These are phyloP conservation scores for Ophiognomonia clavigignenti-juglandacearum DNA, from an alignment of 2,329 filamentous ascomycete genomes.

Conservation along the genomic window DNA sequence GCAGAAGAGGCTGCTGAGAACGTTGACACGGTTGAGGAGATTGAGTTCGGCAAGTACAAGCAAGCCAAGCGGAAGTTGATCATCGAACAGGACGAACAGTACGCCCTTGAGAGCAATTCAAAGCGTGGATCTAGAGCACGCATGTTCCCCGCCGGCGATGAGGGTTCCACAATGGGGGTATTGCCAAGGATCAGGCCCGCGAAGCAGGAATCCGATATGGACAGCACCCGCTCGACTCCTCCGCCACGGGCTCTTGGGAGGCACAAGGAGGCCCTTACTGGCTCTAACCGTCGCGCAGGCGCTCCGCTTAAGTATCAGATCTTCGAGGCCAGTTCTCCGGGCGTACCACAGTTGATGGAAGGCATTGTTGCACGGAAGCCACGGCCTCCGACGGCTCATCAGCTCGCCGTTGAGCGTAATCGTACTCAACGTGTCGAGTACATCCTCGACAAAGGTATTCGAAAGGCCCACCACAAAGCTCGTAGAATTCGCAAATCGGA, in stretches of 20 bases:
- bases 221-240: conserved; percentile 48
- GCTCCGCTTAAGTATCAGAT: conserved; percentile 54
- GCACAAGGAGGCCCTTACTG: conserved; percentile 29
- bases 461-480: conserved; percentile 59
- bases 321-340: conserved; percentile 57
- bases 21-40: conserved; percentile 65
- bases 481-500: conserved; percentile 48
- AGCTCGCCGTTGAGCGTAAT: conserved; percentile 75
- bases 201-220: conserved; percentile 54
- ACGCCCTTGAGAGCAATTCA: conserved; percentile 55
- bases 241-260: conserved; percentile 38
- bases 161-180: conserved; percentile 50
- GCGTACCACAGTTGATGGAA: conserved; percentile 47
- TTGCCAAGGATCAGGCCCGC: conserved; percentile 59
- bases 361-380: conserved; percentile 57
- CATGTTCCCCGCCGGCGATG: conserved; percentile 30
- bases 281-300: conserved; percentile 35
- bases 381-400: conserved; percentile 74
- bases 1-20: conserved; percentile 68
- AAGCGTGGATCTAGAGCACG: conserved; percentile 45
- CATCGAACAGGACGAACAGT: conserved; percentile 69
- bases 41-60: conserved; percentile 67
- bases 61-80: conserved; percentile 71
- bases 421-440: conserved; percentile 76
- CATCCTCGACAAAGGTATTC: conserved; percentile 70